Evolutionary conservation across 2,329 filamentous ascomycete genomes (phyloP).

Genomic region (Aurifilum marmelostoma): DNA sequence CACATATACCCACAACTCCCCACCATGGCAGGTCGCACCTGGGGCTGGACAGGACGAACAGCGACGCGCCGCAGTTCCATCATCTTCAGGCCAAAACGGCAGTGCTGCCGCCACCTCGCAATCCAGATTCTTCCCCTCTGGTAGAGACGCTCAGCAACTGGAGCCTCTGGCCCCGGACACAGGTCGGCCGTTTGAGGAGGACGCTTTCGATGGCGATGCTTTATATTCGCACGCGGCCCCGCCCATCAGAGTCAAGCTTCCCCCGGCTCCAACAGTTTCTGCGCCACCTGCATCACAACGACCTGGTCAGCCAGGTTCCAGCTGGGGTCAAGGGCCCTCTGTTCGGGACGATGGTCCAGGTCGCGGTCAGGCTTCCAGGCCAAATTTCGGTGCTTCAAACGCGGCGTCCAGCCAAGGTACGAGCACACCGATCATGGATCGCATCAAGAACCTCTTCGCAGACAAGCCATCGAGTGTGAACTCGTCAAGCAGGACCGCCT

Average conservation of each 20-base stretch:
- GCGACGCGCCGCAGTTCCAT: slow-evolving; percentile 13
- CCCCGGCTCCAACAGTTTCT: slow-evolving; percentile 55
- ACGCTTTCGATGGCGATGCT: slow-evolving; percentile 69
- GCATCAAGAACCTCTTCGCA: slow-evolving; percentile 61
- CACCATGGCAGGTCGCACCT: slow-evolving; percentile 16
- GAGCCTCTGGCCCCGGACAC: slow-evolving; percentile 38
- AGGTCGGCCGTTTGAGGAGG: slow-evolving; percentile 66
- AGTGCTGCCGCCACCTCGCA: slow-evolving; percentile 20
- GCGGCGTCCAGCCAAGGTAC: slow-evolving; percentile 23
- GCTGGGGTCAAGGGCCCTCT: slow-evolving; percentile 42
- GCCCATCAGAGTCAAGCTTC: slow-evolving; percentile 78
- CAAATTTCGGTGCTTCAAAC: slow-evolving; percentile 30
- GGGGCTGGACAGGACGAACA: slow-evolving; percentile 15
- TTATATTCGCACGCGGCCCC: slow-evolving; percentile 70
- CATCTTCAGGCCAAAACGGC: slow-evolving; percentile 11
- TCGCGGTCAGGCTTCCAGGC: slow-evolving; percentile 36
- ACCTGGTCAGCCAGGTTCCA: slow-evolving; percentile 36
- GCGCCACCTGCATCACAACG: slow-evolving; percentile 38
- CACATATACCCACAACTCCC: slow-evolving; percentile 32
- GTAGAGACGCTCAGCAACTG: slow-evolving; percentile 28
- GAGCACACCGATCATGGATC: slow-evolving; percentile 54
- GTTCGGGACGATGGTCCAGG: slow-evolving; percentile 38
- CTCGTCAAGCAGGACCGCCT: slow-evolving; percentile 67
- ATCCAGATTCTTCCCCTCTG: slow-evolving; percentile 66
- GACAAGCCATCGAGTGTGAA: slow-evolving; percentile 61